These are phyloP conservation scores for Aphanomyces astaci DNA, from an alignment of 352 stramenopile genomes.

Conservation along the genomic window DNA sequence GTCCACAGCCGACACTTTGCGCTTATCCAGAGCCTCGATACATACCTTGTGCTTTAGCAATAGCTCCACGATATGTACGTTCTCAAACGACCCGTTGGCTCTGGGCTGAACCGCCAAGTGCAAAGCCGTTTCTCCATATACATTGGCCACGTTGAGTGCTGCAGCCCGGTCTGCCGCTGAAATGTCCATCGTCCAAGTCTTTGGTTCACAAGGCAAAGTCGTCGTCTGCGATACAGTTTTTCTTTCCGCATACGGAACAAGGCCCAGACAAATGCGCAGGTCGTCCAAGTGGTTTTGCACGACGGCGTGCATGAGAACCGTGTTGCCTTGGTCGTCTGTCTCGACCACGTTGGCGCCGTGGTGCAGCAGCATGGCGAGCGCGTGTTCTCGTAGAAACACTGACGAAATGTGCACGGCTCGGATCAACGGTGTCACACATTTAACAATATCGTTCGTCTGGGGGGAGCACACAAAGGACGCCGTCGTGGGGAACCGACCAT, in stretches of 20 bases:
- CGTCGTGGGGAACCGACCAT: background rate
- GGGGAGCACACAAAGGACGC: conserved; percentile 25
- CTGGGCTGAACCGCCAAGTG: conserved; percentile 57
- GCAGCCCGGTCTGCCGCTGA: conserved; percentile 34
- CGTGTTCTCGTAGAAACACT: conserved; percentile 28
- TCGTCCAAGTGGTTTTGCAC: conserved; percentile 42
- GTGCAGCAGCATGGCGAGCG: conserved; percentile 44
- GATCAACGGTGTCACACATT: conserved; percentile 33
- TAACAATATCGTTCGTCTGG: conserved; percentile 20
- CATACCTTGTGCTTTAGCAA: conserved; percentile 38
- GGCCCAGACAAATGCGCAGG: background rate
- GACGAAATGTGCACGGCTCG: conserved; percentile 37
- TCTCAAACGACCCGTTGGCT: conserved; percentile 59
- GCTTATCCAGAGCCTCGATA: conserved; percentile 33
- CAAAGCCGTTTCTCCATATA: conserved; percentile 36
- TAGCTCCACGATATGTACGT: conserved; percentile 38
- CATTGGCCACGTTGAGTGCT: conserved; percentile 38
- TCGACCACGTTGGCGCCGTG: conserved; percentile 48
- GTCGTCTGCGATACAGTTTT: background rate
- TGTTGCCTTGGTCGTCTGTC: conserved; percentile 47
- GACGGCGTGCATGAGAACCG: conserved; percentile 51
- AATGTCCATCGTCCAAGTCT: conserved; percentile 33
- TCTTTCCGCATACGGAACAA: background rate
- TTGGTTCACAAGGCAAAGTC: no score
- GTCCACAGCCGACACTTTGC: conserved; percentile 38